phyloP scores from a whole-genome alignment of 2,329 filamentous ascomycete genomes.

The Lachnellula arida region DNA sequence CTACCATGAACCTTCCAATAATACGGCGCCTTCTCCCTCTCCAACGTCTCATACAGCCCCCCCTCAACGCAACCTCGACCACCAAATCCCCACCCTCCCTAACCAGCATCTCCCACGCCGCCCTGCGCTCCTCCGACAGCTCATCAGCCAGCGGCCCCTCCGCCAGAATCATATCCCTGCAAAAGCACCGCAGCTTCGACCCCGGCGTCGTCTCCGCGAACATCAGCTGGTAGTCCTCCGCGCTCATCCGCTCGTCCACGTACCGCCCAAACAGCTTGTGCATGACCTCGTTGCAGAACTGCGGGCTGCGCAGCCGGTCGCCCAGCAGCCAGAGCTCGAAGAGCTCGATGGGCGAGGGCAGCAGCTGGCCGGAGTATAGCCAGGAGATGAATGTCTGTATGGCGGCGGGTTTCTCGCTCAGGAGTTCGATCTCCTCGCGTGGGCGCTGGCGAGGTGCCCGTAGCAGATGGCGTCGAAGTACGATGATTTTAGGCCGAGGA shows the following conservation, averaged over 20 bases:
- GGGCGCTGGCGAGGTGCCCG: not conserved
- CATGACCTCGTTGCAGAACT: not conserved
- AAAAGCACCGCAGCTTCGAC: not conserved
- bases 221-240: not conserved
- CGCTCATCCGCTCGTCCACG: not conserved
- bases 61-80: not conserved
- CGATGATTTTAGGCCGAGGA: not conserved
- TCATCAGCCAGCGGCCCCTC: not conserved
- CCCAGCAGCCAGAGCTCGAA: not conserved
- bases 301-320: not conserved
- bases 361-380: not conserved
- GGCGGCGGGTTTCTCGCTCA: not conserved
- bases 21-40: not conserved
- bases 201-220: not conserved
- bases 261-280: not conserved
- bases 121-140: not conserved
- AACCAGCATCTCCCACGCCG: not conserved
- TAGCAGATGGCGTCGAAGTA: slow-evolving; percentile 5
- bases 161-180: not conserved
- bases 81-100: not conserved
- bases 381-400: not conserved
- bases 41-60: not conserved
- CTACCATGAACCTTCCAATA: not conserved
- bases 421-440: not conserved
- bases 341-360: not conserved